A percentile compares a stretch with the other conserved stretches of the same genome.
These are phyloP conservation scores for Cladosporium colombiae DNA, from an alignment of 2,329 filamentous ascomycete species.

Conservation along the genomic window DNA sequence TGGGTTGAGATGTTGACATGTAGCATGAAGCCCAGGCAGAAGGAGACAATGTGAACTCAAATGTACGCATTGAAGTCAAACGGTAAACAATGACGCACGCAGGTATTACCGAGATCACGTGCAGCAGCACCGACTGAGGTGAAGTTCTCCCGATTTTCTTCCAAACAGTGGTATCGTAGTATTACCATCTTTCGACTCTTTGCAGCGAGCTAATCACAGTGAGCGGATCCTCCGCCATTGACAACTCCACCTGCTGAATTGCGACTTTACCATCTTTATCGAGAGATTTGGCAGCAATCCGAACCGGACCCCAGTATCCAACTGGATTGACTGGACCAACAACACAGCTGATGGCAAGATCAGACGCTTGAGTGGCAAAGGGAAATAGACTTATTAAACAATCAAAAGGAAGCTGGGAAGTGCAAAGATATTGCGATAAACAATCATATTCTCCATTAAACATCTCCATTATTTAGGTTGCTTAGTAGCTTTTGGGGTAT, in stretches of 20 bases:
- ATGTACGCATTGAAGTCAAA: background rate
- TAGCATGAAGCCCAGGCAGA: background rate
- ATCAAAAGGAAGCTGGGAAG: background rate
- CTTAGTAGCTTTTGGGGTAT: constrained; percentile 7
- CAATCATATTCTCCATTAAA: constrained; percentile 4
- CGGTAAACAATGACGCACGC: background rate
- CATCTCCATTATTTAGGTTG: constrained; percentile 6
- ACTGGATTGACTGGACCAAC: background rate
- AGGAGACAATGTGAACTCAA: background rate
- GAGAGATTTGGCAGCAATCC: background rate
- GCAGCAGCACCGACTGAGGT: background rate
- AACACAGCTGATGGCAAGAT: background rate
- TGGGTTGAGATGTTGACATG: no score
- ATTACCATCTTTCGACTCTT: background rate
- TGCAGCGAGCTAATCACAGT: background rate
- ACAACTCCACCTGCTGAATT: background rate
- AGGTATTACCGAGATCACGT: background rate
- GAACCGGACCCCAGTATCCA: background rate
- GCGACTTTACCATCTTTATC: background rate
- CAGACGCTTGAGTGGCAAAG: no score
- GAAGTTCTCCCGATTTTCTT: background rate
- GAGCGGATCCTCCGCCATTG: background rate
- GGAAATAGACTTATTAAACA: no score
- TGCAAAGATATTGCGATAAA: background rate
- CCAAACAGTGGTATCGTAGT: background rate